Evolutionary conservation across 1,139 yeast genomes (phyloP).

Genomic region (Candida dubliniensis): DNA sequence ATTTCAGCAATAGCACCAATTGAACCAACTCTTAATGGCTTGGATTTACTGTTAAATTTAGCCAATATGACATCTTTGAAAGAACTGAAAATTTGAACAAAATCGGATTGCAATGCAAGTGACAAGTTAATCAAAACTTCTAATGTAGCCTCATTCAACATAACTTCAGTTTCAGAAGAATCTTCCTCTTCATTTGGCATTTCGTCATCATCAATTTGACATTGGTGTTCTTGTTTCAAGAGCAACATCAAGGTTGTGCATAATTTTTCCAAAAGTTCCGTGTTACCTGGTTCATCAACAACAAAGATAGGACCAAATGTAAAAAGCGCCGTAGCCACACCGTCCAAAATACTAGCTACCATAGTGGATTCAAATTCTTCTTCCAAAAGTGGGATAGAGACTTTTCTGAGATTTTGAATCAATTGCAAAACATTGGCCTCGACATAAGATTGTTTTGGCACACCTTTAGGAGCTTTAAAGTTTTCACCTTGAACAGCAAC

Average conservation of each 20-base stretch:
- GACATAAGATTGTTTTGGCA: conserved; percentile 62
- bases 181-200: conserved; percentile 61
- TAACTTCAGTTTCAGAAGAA: conserved; percentile 84
- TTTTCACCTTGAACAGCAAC: conserved; percentile 52
- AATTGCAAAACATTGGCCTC: conserved; percentile 58
- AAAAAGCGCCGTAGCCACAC: conserved; percentile 67
- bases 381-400: conserved; percentile 61
- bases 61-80: conserved; percentile 68
- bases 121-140: conserved; percentile 83
- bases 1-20: conserved; percentile 92
- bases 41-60: conserved; percentile 64
- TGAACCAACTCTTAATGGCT: conserved; percentile 75
- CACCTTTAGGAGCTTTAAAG: conserved; percentile 68
- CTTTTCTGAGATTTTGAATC: conserved; percentile 63
- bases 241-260: conserved; percentile 71
- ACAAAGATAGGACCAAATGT: conserved; percentile 75
- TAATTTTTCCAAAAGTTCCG: conserved; percentile 61
- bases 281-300: conserved; percentile 56
- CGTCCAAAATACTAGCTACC: conserved; percentile 79
- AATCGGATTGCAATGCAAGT: conserved; percentile 71
- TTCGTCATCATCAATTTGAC: conserved; percentile 63
- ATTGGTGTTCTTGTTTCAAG: conserved; percentile 77
- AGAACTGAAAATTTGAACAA: conserved; percentile 66
- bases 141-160: conserved; percentile 79
- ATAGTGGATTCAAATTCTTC: conserved; percentile 82